Evolutionary conservation across 208 protist genomes (phyloP), one percentile per base, ranked within the genome.

Genomic region (Trypanosoma caninum): DNA sequence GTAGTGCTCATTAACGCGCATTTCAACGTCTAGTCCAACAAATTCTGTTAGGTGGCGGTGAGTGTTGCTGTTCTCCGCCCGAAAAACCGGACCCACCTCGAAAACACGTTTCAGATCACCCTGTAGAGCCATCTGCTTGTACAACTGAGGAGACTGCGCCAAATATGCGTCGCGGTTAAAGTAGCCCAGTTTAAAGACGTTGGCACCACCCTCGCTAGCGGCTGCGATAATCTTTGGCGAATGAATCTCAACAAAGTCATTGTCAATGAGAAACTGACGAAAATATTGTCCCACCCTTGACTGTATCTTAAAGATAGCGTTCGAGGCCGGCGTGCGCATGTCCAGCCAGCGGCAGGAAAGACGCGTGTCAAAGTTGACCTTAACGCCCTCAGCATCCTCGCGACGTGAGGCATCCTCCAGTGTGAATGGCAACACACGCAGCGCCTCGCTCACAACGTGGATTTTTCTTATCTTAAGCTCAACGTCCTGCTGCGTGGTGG

Each of bases 41-140:
- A 99, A 99, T 82, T 99, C 99, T 18, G 96, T 99, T 40, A 99
- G 76, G 77, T 99, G 99, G 59, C 99, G 95, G 72, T 99, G 97
- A 0, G 99, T 99, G 78, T 99, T 96, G 58, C 94, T 98, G 72
- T 99, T 98, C 86, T 99, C 99, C 1, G 98, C 97, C 59, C 99
- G 90, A 80, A 99, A 99, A 20, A 99, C 97, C 8, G 97, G 96
- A 6, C 82, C 97, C 35, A 99, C 89, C 82, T 98, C 96, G 72
- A 97, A 98, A 22, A 98, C 93, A 44, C 89, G 76, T 7, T 94
- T 84, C 5, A 99, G 69, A 63, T 99, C 99, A 30, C 91, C 91
- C 68, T 86, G 78, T 6, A 99, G 85, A 18, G 95, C 97, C 98
- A 99, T 99, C 84, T 99, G 99, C 88, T 99, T 99, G 91, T 99